Conservation (phyloP, 495 filamentous ascomycete species). For the Aspergillus leporis region DNA sequence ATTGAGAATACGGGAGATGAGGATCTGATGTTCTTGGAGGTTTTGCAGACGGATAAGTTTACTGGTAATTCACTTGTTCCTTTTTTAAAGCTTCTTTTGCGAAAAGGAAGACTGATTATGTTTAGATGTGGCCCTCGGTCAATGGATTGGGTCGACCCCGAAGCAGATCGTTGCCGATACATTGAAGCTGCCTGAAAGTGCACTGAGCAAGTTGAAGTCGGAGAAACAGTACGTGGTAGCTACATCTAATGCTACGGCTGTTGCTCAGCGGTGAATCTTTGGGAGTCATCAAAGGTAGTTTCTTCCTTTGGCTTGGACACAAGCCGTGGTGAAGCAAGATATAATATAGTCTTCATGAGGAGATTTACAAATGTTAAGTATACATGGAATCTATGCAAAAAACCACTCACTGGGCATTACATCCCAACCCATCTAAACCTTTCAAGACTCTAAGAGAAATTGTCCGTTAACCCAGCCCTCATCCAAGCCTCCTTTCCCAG, state of each 20-base stretch:
- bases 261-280: too few relatives aligned
- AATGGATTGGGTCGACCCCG: constrained; percentile 65
- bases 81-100: not conserved
- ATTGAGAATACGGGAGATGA: constrained; percentile 72
- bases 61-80: constrained; percentile 35
- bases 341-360: too few relatives aligned
- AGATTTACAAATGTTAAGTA: too few relatives aligned
- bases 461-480: too few relatives aligned
- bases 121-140: constrained; percentile 60
- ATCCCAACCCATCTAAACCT: too few relatives aligned
- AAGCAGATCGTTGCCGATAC: constrained; percentile 65
- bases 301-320: too few relatives aligned
- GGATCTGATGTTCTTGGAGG: constrained; percentile 69
- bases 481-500: too few relatives aligned
- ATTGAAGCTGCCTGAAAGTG: constrained; percentile 54
- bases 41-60: constrained; percentile 67
- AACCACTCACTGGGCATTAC: too few relatives aligned
- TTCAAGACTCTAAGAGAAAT: too few relatives aligned
- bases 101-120: not conserved
- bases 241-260: constrained; percentile 25
- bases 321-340: too few relatives aligned
- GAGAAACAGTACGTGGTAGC: constrained; percentile 62
- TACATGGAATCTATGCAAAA: too few relatives aligned
- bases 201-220: constrained; percentile 56
- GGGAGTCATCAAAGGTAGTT: too few relatives aligned